Conservation (phyloP, 345 rosid species). For the Punica granatum region DNA sequence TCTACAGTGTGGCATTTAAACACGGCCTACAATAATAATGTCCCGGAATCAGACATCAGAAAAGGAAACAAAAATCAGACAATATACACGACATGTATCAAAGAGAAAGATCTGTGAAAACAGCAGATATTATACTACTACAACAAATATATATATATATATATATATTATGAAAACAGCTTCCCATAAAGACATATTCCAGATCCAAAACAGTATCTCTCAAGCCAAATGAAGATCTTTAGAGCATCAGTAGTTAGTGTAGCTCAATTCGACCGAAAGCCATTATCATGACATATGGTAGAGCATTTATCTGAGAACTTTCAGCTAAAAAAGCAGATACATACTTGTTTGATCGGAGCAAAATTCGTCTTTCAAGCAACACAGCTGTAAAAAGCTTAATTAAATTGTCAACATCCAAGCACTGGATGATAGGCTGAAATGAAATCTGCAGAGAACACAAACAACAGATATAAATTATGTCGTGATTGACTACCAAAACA, state of each 20-base stretch:
- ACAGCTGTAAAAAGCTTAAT: slow-evolving; percentile 85
- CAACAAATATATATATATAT: background rate
- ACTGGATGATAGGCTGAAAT: slow-evolving; percentile 91
- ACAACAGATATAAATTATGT: background rate
- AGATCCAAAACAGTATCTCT: background rate
- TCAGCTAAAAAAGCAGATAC: slow-evolving; percentile 5
- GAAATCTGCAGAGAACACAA: slow-evolving; percentile 58
- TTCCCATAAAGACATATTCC: background rate
- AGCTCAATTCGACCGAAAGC: background rate
- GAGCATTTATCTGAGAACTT: background rate
- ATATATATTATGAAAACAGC: background rate
- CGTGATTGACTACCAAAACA: background rate
- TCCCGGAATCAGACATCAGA: background rate
- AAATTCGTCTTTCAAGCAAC: slow-evolving; percentile 82
- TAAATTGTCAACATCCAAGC: slow-evolving; percentile 93
- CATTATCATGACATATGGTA: background rate
- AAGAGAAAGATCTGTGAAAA: background rate
- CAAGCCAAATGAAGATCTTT: background rate
- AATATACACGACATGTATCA: background rate
- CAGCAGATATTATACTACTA: background rate
- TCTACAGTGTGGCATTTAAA: background rate
- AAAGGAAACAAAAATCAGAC: background rate
- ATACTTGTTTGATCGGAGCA: slow-evolving; percentile 96
- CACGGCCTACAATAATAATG: background rate
- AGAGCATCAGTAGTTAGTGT: background rate